phyloP scores from a whole-genome alignment of 352 stramenopile genomes.

The Globisporangium abappressorium region DNA sequence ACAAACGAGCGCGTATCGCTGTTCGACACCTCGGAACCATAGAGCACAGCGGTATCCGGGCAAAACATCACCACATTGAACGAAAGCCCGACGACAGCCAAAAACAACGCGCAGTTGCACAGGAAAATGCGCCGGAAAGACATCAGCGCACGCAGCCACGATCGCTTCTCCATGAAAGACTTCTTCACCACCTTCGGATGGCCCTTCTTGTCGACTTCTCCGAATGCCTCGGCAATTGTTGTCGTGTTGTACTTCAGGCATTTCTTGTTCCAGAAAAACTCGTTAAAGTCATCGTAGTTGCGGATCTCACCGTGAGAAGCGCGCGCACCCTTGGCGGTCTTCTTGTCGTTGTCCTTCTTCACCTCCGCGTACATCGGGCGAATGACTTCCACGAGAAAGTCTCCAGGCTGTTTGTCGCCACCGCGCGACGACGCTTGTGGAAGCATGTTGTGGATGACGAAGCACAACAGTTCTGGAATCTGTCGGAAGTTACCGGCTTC shows the following conservation, averaged over 20 bases:
- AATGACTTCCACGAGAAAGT: conserved; percentile 75
- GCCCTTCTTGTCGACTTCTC: conserved; percentile 77
- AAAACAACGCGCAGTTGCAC: conserved; percentile 75
- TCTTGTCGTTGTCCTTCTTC: conserved; percentile 88
- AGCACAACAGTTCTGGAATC: conserved; percentile 76
- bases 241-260: conserved; percentile 75
- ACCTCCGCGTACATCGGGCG: conserved; percentile 79
- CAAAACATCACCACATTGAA: conserved; percentile 81
- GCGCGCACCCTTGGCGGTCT: conserved; percentile 73
- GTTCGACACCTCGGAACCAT: conserved; percentile 51
- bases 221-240: conserved; percentile 69
- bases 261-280: conserved; percentile 89
- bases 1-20: conserved; percentile 43
- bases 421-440: conserved; percentile 59
- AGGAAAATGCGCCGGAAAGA: conserved; percentile 85
- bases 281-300: conserved; percentile 89
- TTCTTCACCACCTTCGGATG: conserved; percentile 81
- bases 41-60: conserved; percentile 74
- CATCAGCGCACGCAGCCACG: conserved; percentile 69
- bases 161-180: conserved; percentile 78
- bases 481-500: conserved; percentile 86
- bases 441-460: conserved; percentile 75
- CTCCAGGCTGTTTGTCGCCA: conserved; percentile 55
- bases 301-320: conserved; percentile 73
- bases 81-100: conserved; percentile 58